Evolutionary conservation across 352 stramenopile species (phyloP).

Genomic region (Phytophthora pistaciae): DNA sequence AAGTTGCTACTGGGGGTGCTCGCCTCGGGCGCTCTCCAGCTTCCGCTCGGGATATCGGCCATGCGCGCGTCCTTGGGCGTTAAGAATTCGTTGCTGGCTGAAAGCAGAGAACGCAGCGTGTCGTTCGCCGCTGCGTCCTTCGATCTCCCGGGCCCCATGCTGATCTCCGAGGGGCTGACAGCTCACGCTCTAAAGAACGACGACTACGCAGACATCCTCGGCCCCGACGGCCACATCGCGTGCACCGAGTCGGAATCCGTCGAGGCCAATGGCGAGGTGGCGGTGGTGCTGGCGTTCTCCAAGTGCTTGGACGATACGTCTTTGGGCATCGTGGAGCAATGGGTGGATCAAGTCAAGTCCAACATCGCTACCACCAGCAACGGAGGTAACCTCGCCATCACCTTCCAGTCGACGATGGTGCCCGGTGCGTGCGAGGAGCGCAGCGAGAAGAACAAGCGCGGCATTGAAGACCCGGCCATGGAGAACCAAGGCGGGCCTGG

Average conservation of each 20-base stretch:
- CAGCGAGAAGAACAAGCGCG: conserved; percentile 35
- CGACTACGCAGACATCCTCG: conserved; percentile 4
- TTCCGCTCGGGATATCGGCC: conserved; percentile 20
- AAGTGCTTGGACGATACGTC: conserved; percentile 60
- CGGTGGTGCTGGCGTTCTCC: conserved; percentile 69
- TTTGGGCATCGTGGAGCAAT: conserved; percentile 53
- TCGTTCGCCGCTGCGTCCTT: conserved; percentile 29
- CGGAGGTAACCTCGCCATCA: conserved; percentile 5
- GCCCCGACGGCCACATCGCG: conserved; percentile 9
- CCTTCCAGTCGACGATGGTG: conserved; percentile 55
- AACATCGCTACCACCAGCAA: conserved; percentile 12
- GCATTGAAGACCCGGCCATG: conserved; percentile 22
- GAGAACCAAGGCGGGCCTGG: conserved; percentile 14
- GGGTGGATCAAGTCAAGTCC: conserved; percentile 47
- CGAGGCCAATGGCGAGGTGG: conserved; percentile 28
- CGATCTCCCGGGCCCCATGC: conserved; percentile 23
- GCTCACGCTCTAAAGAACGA: conserved; percentile 7
- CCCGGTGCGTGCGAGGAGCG: conserved; percentile 46
- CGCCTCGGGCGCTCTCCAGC: conserved; percentile 9
- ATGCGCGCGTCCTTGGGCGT: conserved; percentile 23
- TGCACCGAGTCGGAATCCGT: conserved; percentile 21
- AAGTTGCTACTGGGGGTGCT: conserved; percentile 33
- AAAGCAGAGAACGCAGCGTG: conserved; percentile 22
- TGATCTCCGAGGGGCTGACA: conserved; percentile 26
- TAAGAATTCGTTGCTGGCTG: conserved; percentile 31